Percentiles rank a stretch among this genome's conserved stretches.
phyloP scores from a whole-genome alignment of 1,284 basidiomycete species.

The Ganoderma sp. region DNA sequence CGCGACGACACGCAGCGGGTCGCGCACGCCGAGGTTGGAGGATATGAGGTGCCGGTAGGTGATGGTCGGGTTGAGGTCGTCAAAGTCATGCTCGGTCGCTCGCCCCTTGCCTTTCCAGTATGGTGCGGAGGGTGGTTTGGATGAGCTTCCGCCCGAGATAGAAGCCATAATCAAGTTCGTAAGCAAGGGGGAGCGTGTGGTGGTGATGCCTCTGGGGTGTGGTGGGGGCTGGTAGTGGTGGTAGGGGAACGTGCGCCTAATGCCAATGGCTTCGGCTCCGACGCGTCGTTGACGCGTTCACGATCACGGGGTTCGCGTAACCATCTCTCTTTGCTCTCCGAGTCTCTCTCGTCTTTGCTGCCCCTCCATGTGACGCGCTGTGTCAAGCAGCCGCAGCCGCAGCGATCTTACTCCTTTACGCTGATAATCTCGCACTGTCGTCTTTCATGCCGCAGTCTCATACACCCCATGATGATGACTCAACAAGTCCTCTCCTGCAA shows the following conservation, averaged over 20 bases:
- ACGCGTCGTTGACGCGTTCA: conserved; percentile 4
- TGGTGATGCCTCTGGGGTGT: not conserved
- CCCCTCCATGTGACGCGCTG: too few species aligned
- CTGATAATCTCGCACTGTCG: not conserved
- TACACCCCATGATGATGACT: not conserved
- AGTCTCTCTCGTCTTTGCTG: too few species aligned
- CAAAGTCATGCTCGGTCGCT: conserved; percentile 49
- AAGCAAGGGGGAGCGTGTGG: not conserved
- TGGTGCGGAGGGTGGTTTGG: conserved; percentile 20
- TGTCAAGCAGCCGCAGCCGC: too few species aligned
- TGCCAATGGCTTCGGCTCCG: not conserved
- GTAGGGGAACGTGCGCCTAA: not conserved
- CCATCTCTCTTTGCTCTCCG: too few species aligned
- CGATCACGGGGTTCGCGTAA: conserved; percentile 7
- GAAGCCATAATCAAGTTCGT: not conserved
- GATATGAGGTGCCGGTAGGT: conserved; percentile 77
- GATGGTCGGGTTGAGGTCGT: conserved; percentile 66
- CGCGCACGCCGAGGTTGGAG: conserved; percentile 65
- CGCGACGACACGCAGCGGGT: conserved; percentile 80
- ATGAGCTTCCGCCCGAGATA: not conserved
- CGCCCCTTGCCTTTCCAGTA: conserved; percentile 60
- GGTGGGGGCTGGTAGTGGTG: not conserved
- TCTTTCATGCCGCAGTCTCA: not conserved
- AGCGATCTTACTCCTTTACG: too few species aligned
- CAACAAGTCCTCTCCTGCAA: not conserved